Conservation (phyloP, 169 alveolate species). For the Babesia bovis region DNA sequence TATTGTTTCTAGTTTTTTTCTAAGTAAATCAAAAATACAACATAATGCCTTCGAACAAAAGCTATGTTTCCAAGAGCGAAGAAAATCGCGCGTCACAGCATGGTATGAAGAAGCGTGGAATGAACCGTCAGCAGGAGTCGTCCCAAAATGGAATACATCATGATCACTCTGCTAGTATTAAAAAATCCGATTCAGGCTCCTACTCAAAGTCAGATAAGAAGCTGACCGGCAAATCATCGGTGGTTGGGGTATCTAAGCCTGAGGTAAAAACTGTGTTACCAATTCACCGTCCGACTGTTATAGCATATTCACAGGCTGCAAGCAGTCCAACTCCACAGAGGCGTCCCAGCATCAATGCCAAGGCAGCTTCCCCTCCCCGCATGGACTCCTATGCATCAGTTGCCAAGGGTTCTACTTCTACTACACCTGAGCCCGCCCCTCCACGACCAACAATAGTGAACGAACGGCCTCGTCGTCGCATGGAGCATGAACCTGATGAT, state of each 20-base stretch:
- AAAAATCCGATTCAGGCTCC: not conserved
- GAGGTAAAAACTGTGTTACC: not conserved
- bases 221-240: not conserved
- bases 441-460: not conserved
- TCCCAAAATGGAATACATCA: not conserved
- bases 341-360: not conserved
- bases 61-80: not conserved
- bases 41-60: not conserved
- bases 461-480: not conserved
- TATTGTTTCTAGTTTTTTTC: too few relatives aligned
- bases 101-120: slow-evolving; percentile 9
- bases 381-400: slow-evolving; percentile 11
- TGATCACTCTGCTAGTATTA: not conserved
- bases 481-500: slow-evolving; percentile 7
- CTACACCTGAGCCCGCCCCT: not conserved
- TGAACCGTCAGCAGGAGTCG: not conserved
- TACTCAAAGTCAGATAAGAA: not conserved
- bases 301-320: not conserved
- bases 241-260: not conserved
- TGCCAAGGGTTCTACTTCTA: slow-evolving; percentile 13
- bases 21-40: too few relatives aligned
- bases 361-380: not conserved
- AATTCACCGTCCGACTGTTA: not conserved
- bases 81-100: not conserved
- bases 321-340: not conserved